Evolutionary conservation across 306 rosid genomes (phyloP).

Genomic region (Dicorynia guianensis): DNA sequence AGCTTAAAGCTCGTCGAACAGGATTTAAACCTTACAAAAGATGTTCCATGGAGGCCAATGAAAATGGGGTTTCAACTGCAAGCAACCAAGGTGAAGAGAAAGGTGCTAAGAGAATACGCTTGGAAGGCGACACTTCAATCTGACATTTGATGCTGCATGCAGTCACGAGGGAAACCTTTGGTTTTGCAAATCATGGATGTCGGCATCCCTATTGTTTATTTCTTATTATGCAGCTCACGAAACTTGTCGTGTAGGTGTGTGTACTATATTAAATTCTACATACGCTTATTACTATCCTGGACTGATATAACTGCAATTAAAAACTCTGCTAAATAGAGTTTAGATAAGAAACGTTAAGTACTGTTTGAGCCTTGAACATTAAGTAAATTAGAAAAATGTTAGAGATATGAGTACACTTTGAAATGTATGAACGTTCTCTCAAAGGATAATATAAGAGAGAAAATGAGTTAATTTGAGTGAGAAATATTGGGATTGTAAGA

Average conservation of each 20-base stretch:
- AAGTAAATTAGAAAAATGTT: no score
- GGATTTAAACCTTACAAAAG: conserved; percentile 97
- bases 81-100: conserved; percentile 77
- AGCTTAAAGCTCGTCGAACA: conserved; percentile 69
- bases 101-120: conserved; percentile 70
- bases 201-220: conserved; percentile 13
- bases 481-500: no score
- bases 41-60: conserved; percentile 83
- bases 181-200: conserved; percentile 41
- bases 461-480: no score
- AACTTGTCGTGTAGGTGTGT: conserved; percentile 71
- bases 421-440: no score
- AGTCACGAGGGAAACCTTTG: conserved; percentile 53
- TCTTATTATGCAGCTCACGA: conserved; percentile 56
- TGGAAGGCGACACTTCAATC: conserved; percentile 65
- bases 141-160: conserved; percentile 50
- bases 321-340: conserved; percentile 44
- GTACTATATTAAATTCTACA: conserved; percentile 60
- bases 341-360: conserved; percentile 45
- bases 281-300: conserved; percentile 52
- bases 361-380: conserved; percentile 44
- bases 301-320: conserved; percentile 49
- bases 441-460: no score
- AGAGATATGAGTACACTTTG: no score
- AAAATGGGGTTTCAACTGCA: conserved; percentile 54